Conservation (phyloP, 495 filamentous ascomycete genomes). For the Rostrohypoxylon terebratum region DNA sequence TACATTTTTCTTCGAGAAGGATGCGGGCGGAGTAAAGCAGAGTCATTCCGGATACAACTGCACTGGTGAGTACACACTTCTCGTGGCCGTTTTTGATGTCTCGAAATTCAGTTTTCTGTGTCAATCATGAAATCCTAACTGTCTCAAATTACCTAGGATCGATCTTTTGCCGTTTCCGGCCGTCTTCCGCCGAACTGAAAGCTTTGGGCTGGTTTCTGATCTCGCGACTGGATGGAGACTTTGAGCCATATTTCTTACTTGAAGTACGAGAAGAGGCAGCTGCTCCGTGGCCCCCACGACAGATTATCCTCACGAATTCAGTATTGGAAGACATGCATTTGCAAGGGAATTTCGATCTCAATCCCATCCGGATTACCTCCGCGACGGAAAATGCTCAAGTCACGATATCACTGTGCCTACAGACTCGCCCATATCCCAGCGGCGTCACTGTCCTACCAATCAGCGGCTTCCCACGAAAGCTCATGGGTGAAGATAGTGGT, state of each 20-base stretch:
- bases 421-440: constrained; percentile 39
- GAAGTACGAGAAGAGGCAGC: constrained; percentile 43
- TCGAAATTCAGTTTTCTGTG: not conserved
- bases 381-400: constrained; percentile 40
- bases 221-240: constrained; percentile 47
- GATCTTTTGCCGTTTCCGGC: constrained; percentile 52
- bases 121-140: not conserved
- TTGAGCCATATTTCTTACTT: constrained; percentile 53
- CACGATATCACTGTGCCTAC: constrained; percentile 50
- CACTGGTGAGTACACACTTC: constrained; percentile 40
- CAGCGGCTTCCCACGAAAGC: constrained; percentile 52
- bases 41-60: constrained; percentile 41
- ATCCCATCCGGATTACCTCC: constrained; percentile 41
- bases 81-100: not conserved
- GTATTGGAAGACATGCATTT: constrained; percentile 48
- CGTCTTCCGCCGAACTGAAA: constrained; percentile 44
- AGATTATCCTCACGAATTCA: constrained; percentile 44
- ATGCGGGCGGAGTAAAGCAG: constrained; percentile 43
- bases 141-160: constrained; percentile 39
- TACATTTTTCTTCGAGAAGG: constrained; percentile 56
- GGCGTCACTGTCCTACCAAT: constrained; percentile 47
- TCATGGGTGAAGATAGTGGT: constrained; percentile 49
- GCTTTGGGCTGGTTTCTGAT: constrained; percentile 48
- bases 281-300: constrained; percentile 27
- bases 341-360: constrained; percentile 46